phyloP scores from a whole-genome alignment of 2,329 filamentous ascomycete species.

The Aspergillus thermomutatus region DNA sequence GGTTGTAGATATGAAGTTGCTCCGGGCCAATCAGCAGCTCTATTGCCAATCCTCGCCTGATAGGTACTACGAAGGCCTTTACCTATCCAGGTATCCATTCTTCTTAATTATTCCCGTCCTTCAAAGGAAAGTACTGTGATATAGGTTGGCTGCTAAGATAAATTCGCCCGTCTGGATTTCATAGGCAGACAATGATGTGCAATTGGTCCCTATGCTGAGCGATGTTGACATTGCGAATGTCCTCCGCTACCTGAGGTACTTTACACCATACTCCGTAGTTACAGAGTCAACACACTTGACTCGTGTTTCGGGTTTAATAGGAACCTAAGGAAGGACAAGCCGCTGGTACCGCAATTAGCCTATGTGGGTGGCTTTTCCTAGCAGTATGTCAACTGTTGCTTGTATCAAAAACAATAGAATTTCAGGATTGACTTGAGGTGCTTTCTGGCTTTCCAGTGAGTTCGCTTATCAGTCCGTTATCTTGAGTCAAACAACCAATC shows the following conservation, averaged over 20 bases:
- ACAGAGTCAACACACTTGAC: neutral
- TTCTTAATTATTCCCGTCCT: neutral
- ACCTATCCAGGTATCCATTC: neutral
- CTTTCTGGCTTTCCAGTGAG: neutral
- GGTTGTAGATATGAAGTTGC: constrained; percentile 25
- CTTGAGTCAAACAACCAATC: constrained; percentile 5
- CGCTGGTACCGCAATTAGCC: neutral
- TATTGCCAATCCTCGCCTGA: constrained; percentile 6
- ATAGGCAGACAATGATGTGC: neutral
- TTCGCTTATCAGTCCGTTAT: neutral
- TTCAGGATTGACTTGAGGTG: too few relatives aligned
- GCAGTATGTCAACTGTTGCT: neutral
- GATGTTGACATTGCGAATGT: neutral
- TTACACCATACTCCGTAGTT: neutral
- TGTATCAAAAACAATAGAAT: neutral
- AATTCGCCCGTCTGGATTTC: neutral
- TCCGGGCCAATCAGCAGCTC: constrained; percentile 23
- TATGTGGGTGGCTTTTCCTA: neutral
- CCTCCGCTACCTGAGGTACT: too few relatives aligned
- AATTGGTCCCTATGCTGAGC: neutral
- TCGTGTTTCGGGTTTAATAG: neutral
- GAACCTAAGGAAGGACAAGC: neutral
- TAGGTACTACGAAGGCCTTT: neutral
- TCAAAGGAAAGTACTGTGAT: neutral
- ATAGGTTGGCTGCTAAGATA: neutral